Evolutionary conservation across 495 filamentous ascomycete species (phyloP).

Genomic region (Xylaria longipes): DNA sequence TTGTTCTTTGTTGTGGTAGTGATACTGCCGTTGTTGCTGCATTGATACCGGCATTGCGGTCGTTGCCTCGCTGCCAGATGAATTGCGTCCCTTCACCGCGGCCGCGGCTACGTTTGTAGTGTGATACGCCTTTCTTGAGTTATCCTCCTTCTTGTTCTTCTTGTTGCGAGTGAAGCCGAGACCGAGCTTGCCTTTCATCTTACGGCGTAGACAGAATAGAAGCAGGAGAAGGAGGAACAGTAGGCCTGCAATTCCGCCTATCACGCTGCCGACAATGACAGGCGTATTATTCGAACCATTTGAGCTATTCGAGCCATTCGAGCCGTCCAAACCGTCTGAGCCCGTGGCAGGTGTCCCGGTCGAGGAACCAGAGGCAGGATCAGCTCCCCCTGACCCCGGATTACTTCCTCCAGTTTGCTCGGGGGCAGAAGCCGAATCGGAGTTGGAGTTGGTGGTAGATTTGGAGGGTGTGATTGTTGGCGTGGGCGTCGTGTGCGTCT

Average conservation of each 20-base stretch:
- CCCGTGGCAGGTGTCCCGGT: not conserved
- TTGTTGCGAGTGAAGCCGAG: conserved; percentile 33
- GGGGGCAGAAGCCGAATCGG: conserved; percentile 1
- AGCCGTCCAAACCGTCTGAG: not conserved
- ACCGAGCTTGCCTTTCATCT: conserved; percentile 26
- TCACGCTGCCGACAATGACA: conserved; percentile 38
- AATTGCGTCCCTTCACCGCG: conserved; percentile 5
- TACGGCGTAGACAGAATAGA: not conserved
- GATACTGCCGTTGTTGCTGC: conserved; percentile 2
- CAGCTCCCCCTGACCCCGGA: not conserved
- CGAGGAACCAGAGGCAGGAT: conserved; percentile 1
- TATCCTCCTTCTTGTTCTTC: conserved; percentile 23
- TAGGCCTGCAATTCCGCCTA: conserved; percentile 37
- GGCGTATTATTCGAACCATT: conserved; percentile 29
- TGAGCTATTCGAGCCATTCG: not conserved
- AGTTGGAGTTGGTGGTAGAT: conserved; percentile 6
- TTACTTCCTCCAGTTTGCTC: conserved; percentile 12
- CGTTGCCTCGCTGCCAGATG: conserved; percentile 18
- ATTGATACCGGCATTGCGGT: not conserved
- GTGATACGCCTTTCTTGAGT: conserved; percentile 19
- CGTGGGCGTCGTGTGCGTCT: conserved; percentile 30
- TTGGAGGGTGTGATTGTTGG: conserved; percentile 19
- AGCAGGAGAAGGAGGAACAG: conserved; percentile 25
- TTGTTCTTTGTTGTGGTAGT: conserved; percentile 8
- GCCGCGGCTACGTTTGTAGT: conserved; percentile 12